Conservation (phyloP, 345 rosid genomes). For the Zanthoxylum bungeanum region DNA sequence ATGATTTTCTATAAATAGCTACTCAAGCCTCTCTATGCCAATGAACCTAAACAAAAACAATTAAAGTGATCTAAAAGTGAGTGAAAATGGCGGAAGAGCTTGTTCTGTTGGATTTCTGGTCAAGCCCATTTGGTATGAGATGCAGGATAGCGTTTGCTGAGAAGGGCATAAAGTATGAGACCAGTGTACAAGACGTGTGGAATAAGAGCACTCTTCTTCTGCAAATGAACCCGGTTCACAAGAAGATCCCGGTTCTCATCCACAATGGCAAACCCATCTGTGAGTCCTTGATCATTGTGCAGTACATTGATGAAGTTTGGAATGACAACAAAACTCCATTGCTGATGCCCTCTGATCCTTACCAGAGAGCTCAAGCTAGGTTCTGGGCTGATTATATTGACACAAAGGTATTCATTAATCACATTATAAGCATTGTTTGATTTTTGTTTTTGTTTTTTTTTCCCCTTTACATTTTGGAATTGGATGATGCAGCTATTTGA, state of each 20-base stretch:
- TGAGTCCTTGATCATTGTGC: conserved; percentile 12
- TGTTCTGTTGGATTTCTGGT: conserved; percentile 8
- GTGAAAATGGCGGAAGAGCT: conserved; percentile 1
- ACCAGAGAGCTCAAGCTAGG: conserved; percentile 7
- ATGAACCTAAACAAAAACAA: too few relatives aligned
- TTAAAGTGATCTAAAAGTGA: too few relatives aligned
- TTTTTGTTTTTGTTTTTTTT: too few relatives aligned
- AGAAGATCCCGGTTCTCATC: too few relatives aligned
- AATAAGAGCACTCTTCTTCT: conserved; percentile 13
- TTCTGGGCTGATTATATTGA: too few relatives aligned
- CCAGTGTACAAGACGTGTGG: conserved; percentile 2
- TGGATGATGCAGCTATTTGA: too few relatives aligned
- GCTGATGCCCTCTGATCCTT: conserved; percentile 16
- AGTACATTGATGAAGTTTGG: conserved; percentile 18
- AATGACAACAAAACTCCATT: neutral
- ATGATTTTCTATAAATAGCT: too few relatives aligned
- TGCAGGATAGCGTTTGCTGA: conserved; percentile 1
- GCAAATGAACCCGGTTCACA: conserved; percentile 14
- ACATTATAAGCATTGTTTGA: too few relatives aligned
- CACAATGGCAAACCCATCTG: neutral
- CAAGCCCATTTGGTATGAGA: conserved; percentile 15
- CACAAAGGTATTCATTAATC: too few relatives aligned
- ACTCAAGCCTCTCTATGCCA: too few relatives aligned
- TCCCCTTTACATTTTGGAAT: too few relatives aligned
- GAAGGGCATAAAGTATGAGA: conserved; percentile 16